Evolutionary conservation across 73 alveolate species (phyloP).

Genomic region (Paramecium caudatum): DNA sequence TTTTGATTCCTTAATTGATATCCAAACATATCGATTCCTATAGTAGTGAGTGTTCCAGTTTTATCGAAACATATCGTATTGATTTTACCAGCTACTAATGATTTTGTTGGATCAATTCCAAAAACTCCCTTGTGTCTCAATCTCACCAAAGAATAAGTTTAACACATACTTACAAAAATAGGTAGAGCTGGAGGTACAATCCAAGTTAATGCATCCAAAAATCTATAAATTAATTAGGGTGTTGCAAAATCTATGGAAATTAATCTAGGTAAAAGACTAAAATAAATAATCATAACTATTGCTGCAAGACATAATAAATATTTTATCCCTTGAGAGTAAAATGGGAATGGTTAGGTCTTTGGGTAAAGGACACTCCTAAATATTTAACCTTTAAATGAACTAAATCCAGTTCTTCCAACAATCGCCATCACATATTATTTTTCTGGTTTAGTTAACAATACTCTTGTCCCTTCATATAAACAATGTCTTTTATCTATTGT

Average conservation of each 20-base stretch:
- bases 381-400: constrained; percentile 73
- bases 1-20: constrained; percentile 20
- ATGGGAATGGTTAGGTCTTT: constrained; percentile 38
- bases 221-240: constrained; percentile 6
- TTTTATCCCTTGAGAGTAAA: constrained; percentile 44
- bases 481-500: constrained; percentile 53
- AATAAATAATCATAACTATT: not conserved
- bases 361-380: constrained; percentile 73
- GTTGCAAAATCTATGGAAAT: not conserved
- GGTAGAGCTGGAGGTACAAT: constrained; percentile 41
- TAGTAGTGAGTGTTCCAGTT: constrained; percentile 69
- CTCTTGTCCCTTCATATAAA: constrained; percentile 70
- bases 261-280: not conserved
- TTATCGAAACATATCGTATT: constrained; percentile 72
- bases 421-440: constrained; percentile 10
- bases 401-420: constrained; percentile 75
- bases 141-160: constrained; percentile 9
- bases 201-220: constrained; percentile 74
- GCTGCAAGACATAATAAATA: constrained; percentile 4
- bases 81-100: constrained; percentile 72
- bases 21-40: constrained; percentile 69
- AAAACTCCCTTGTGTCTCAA: constrained; percentile 29
- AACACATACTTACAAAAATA: not conserved
- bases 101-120: constrained; percentile 75
- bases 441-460: constrained; percentile 44